These are phyloP conservation scores for Simplicillium sp. DNA, from an alignment of 2,329 filamentous ascomycete species.

Conservation along the genomic window DNA sequence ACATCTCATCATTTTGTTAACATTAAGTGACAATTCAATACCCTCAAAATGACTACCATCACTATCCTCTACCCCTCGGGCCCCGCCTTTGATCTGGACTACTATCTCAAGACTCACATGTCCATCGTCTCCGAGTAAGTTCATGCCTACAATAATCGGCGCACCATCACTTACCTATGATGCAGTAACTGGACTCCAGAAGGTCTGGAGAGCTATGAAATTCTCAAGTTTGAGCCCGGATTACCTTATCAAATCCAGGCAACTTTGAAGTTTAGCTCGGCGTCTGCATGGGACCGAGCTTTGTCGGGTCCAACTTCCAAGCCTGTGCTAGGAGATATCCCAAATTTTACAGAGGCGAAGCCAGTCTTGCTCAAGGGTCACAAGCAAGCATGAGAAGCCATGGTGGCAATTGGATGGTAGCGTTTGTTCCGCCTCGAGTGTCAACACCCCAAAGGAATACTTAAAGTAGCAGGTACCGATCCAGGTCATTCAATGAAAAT, in stretches of 20 bases:
- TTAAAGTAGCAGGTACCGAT: no score
- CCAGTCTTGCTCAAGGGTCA: constrained; percentile 1
- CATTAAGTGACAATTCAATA: not conserved
- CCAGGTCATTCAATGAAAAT: no score
- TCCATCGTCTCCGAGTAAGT: constrained; percentile 23
- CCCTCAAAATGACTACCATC: constrained; percentile 9
- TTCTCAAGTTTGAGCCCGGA: constrained; percentile 1
- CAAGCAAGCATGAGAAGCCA: no score
- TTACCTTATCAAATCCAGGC: constrained; percentile 8
- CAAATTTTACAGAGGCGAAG: constrained; percentile 6
- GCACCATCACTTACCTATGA: not conserved
- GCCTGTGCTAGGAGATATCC: constrained; percentile 6
- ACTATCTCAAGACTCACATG: constrained; percentile 38
- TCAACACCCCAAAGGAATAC: no score
- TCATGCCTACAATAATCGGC: not conserved
- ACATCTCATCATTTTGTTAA: no score
- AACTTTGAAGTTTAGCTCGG: constrained; percentile 3
- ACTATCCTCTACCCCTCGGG: constrained; percentile 30
- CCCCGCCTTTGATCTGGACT: constrained; percentile 35
- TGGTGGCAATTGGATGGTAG: no score
- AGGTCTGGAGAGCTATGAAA: constrained; percentile 13
- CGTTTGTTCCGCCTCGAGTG: no score
- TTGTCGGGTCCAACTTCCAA: not conserved
- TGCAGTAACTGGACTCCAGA: constrained; percentile 4
- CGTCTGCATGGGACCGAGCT: not conserved